Evolutionary conservation across 257 asterid species (phyloP).

Genomic region (Coffea eugenioides): DNA sequence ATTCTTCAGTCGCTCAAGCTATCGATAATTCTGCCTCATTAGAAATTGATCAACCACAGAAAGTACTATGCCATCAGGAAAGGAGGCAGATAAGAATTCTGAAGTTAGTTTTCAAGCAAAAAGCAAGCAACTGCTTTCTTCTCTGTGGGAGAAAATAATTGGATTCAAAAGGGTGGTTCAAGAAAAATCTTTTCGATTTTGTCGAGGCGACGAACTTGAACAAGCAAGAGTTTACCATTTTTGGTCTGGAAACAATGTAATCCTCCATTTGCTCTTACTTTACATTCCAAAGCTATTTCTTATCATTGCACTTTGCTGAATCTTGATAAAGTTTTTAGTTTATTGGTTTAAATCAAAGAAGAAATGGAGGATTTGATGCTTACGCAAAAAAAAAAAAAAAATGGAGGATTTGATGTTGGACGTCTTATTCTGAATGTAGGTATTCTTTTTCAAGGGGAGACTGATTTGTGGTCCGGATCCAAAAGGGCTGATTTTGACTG

Average conservation of each 20-base stretch:
- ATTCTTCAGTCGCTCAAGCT: too few relatives aligned
- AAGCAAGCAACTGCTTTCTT: neutral
- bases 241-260: conserved; percentile 39
- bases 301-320: neutral
- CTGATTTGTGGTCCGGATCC: conserved; percentile 33
- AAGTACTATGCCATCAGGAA: too few relatives aligned
- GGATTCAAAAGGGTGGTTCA: conserved; percentile 6
- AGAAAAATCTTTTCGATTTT: conserved; percentile 5
- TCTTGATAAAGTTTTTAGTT: neutral
- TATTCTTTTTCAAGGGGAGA: conserved; percentile 23
- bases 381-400: neutral
- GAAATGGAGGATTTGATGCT: neutral
- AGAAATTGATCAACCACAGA: neutral
- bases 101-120: neutral
- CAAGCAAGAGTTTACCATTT: conserved; percentile 33
- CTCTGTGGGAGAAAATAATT: neutral
- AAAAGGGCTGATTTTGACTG: conserved; percentile 16
- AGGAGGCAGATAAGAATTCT: neutral
- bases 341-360: too few relatives aligned
- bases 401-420: neutral
- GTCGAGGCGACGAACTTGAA: conserved; percentile 6
- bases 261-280: neutral
- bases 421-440: conserved; percentile 5
- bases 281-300: neutral
- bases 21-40: neutral